Evolutionary conservation across 2,329 filamentous ascomycete species (phyloP).

Genomic region (Leptosphaerulina australis): DNA sequence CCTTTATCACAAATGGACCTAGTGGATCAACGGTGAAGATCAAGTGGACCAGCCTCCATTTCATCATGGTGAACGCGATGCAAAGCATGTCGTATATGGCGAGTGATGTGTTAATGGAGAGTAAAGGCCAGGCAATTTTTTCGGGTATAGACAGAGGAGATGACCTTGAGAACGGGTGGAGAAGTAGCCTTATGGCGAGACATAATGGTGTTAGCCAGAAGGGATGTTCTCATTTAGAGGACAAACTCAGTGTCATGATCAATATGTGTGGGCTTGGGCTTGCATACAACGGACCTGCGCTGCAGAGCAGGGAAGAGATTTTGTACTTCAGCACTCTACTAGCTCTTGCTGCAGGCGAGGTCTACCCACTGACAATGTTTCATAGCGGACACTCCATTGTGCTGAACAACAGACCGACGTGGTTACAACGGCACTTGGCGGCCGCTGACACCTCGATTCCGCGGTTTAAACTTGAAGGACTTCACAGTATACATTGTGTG

Average conservation of each 20-base stretch:
- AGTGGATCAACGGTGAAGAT: conserved; percentile 17
- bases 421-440: conserved; percentile 11
- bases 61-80: conserved; percentile 9
- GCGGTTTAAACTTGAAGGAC: conserved; percentile 2
- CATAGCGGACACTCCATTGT: background rate
- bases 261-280: conserved; percentile 22
- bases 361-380: conserved; percentile 21
- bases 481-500: conserved; percentile 16
- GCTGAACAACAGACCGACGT: conserved; percentile 9
- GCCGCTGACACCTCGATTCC: conserved; percentile 11
- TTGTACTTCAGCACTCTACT: conserved; percentile 16
- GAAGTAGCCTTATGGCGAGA: conserved; percentile 21
- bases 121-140: conserved; percentile 6
- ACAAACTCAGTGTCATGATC: conserved; percentile 24
- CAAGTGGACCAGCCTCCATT: conserved; percentile 18
- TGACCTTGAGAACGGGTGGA: conserved; percentile 9
- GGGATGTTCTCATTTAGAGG: conserved; percentile 17
- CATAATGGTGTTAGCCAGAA: conserved; percentile 17
- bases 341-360: conserved; percentile 22
- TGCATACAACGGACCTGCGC: conserved; percentile 15
- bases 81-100: background rate
- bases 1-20: conserved; percentile 24
- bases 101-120: background rate
- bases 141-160: conserved; percentile 2
- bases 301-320: conserved; percentile 13